Evolutionary conservation across 1,284 basidiomycete species (phyloP).

Genomic region (Somion occarium): DNA sequence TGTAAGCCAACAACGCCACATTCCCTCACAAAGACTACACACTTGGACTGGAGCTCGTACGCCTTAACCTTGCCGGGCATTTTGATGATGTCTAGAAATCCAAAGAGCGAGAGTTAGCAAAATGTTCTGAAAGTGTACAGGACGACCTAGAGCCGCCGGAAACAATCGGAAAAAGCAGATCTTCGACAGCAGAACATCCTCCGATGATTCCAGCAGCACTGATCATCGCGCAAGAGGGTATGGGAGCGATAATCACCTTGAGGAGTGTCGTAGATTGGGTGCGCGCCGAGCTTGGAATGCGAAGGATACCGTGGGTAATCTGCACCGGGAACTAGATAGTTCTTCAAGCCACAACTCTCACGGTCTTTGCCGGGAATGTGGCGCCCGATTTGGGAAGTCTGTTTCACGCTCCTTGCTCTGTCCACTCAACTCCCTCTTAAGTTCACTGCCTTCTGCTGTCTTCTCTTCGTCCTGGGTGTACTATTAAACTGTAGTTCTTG

Average conservation of each 20-base stretch:
- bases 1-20: constrained; percentile 8
- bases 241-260: constrained; percentile 27
- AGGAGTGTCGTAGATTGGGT: constrained; percentile 29
- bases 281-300: constrained; percentile 23
- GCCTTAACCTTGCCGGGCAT: constrained; percentile 93
- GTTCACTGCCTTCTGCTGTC: neutral
- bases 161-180: too few relatives aligned
- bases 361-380: constrained; percentile 10
- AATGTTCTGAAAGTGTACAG: neutral
- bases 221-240: constrained; percentile 3
- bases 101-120: neutral
- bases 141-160: too few relatives aligned
- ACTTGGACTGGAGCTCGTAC: constrained; percentile 98
- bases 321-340: constrained; percentile 20
- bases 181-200: constrained; percentile 10
- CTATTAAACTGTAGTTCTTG: neutral
- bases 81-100: constrained; percentile 33
- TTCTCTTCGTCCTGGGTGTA: neutral
- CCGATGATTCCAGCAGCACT: constrained; percentile 1
- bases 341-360: constrained; percentile 27
- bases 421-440: neutral
- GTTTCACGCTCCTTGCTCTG: neutral
- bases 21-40: constrained; percentile 29
- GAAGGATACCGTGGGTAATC: constrained; percentile 27
- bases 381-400: constrained; percentile 13